phyloP scores from a whole-genome alignment of 345 rosid genomes.

The Murraya koenigii region DNA sequence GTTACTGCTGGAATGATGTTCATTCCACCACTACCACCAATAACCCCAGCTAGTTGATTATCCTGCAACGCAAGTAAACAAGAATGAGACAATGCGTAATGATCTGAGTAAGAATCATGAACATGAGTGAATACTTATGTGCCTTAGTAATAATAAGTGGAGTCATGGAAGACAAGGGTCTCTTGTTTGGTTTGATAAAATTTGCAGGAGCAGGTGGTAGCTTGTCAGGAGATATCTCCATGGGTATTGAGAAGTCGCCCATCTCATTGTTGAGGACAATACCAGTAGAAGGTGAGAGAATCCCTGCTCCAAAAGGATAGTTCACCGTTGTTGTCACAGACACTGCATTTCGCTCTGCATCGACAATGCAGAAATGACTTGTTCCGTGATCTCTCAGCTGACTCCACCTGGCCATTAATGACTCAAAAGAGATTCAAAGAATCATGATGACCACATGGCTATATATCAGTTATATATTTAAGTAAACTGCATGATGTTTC shows the following conservation, averaged over 20 bases:
- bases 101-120: too few species aligned
- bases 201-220: conserved; percentile 95
- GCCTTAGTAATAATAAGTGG: conserved; percentile 92
- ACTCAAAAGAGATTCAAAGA: too few species aligned
- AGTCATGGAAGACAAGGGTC: conserved; percentile 94
- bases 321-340: conserved; percentile 85
- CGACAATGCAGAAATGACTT: conserved; percentile 88
- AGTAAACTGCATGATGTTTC: not conserved
- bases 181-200: conserved; percentile 73
- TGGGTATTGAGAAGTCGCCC: conserved; percentile 86
- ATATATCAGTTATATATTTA: not conserved
- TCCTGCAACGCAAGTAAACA: conserved; percentile 38
- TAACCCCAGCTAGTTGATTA: conserved; percentile 61
- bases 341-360: conserved; percentile 72
- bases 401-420: conserved; percentile 56
- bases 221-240: conserved; percentile 57
- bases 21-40: conserved; percentile 92
- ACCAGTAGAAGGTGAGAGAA: conserved; percentile 78
- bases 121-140: not conserved
- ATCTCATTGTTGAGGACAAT: conserved; percentile 84
- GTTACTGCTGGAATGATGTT: conserved; percentile 76
- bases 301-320: conserved; percentile 64
- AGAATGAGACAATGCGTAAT: not conserved
- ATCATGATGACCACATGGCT: not conserved
- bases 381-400: conserved; percentile 94